Evolutionary conservation across 1,284 basidiomycete genomes (phyloP).

Genomic region (Gymnopus androsaceus): DNA sequence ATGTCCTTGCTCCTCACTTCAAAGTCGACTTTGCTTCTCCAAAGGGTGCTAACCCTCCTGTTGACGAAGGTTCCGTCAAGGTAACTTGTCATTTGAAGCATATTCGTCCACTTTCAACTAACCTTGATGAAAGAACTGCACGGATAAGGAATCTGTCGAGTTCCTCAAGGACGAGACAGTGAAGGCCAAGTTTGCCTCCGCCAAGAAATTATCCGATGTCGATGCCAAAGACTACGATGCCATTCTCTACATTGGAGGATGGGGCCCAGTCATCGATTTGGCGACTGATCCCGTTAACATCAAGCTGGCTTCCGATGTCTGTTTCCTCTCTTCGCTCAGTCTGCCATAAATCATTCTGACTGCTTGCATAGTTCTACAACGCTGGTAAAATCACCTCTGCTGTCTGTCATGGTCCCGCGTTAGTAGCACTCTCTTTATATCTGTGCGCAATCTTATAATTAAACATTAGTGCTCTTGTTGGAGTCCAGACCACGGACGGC

Average conservation of each 20-base stretch:
- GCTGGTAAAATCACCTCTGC: slow-evolving; percentile 59
- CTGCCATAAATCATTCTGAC: not conserved
- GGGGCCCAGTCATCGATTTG: slow-evolving; percentile 74
- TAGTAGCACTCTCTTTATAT: slow-evolving; percentile 17
- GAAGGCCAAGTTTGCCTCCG: slow-evolving; percentile 56
- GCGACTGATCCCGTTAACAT: slow-evolving; percentile 55
- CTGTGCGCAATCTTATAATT: not conserved
- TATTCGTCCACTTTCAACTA: too few species aligned
- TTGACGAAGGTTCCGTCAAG: slow-evolving; percentile 66
- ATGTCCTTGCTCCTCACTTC: slow-evolving; percentile 57
- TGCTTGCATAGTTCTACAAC: slow-evolving; percentile 56
- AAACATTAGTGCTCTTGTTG: slow-evolving; percentile 48
- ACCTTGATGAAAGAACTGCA: too few species aligned
- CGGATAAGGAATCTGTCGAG: slow-evolving; percentile 58
- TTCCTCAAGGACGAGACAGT: slow-evolving; percentile 68
- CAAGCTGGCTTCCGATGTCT: slow-evolving; percentile 57
- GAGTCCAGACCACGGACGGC: slow-evolving; percentile 53
- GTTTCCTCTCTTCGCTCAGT: slow-evolving; percentile 20
- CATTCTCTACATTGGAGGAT: slow-evolving; percentile 79
- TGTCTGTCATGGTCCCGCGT: slow-evolving; percentile 79
- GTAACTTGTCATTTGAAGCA: too few species aligned
- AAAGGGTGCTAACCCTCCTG: slow-evolving; percentile 69
- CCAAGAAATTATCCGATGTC: slow-evolving; percentile 65
- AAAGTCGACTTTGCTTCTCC: slow-evolving; percentile 75
- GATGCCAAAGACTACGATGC: slow-evolving; percentile 65